Conservation (phyloP, 768 basidiomycete species). For the Trametes coccinea region DNA sequence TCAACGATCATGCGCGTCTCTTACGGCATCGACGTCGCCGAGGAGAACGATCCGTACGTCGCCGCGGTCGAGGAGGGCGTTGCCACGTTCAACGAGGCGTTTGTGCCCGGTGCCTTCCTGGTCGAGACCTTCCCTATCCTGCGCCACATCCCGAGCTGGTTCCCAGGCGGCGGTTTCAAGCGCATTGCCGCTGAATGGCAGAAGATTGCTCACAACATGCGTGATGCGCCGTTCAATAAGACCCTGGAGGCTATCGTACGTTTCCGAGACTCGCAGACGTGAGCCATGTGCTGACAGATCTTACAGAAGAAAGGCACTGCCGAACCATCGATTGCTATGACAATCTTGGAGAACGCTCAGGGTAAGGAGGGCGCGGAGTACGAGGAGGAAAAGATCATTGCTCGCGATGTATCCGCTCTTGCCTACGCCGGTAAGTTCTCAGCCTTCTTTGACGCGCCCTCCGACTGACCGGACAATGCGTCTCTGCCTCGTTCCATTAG, state of each 20-base stretch:
- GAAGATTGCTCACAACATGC: conserved; percentile 14
- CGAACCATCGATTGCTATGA: conserved; percentile 3
- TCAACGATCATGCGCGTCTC: conserved; percentile 12
- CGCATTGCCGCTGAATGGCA: conserved; percentile 13
- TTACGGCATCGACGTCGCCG: conserved; percentile 17
- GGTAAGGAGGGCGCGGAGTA: conserved; percentile 2
- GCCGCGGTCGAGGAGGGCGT: conserved; percentile 17
- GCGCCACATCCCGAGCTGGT: conserved; percentile 18
- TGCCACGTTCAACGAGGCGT: conserved; percentile 13
- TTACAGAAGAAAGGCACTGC: conserved; percentile 8
- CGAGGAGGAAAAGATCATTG: conserved; percentile 10
- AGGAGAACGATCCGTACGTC: conserved; percentile 14
- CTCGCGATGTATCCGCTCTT: conserved; percentile 14
- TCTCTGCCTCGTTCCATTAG: neutral
- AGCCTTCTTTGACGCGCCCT: too few species aligned
- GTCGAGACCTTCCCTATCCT: conserved; percentile 32
- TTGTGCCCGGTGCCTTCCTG: conserved; percentile 31
- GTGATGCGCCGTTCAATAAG: conserved; percentile 15
- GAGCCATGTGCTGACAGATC: too few species aligned
- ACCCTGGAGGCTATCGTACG: conserved; percentile 17
- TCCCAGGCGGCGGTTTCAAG: conserved; percentile 22
- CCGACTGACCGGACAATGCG: neutral
- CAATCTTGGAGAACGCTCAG: conserved; percentile 8
- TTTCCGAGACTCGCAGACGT: neutral
- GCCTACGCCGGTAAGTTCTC: conserved; percentile 21